These are phyloP conservation scores for Haematococcus sp. DNA, from an alignment of 139 green algal species.

Conservation along the genomic window DNA sequence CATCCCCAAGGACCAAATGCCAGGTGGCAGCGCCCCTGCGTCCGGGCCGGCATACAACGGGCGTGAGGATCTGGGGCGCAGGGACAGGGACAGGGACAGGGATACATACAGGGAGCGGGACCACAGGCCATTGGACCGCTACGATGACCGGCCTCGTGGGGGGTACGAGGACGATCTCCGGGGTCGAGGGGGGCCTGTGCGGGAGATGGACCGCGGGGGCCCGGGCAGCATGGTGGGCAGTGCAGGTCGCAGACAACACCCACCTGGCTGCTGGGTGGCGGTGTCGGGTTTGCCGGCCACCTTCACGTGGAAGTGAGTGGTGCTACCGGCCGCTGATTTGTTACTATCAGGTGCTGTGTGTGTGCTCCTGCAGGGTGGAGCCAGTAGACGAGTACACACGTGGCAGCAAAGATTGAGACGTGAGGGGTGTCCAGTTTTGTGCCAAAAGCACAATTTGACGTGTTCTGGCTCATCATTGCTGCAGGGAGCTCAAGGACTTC, in stretches of 20 bases:
- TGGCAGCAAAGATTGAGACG: no score
- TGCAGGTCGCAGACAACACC: no score
- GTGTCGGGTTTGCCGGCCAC: background rate
- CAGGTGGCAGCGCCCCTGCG: background rate
- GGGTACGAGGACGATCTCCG: background rate
- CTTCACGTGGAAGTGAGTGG: constrained; percentile 5
- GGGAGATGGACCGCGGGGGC: background rate
- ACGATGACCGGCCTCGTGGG: background rate
- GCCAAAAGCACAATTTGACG: no score
- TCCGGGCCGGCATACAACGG: background rate
- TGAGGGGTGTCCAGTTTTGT: no score
- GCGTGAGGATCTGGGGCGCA: background rate
- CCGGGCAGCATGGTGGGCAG: no score
- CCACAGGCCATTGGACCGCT: background rate
- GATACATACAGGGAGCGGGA: no score
- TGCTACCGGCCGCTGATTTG: background rate
- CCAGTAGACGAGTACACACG: no score
- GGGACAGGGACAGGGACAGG: background rate
- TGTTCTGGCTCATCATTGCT: background rate
- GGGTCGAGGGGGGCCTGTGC: background rate
- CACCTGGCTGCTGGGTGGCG: background rate
- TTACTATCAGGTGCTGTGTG: background rate
- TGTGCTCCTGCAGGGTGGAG: no score
- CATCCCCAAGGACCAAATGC: constrained; percentile 13
- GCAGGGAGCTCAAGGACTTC: constrained; percentile 11